Percentiles rank a stretch among this genome's conserved stretches.
Conservation (phyloP, 2,329 filamentous ascomycete species). For the Xylaria sp. region DNA sequence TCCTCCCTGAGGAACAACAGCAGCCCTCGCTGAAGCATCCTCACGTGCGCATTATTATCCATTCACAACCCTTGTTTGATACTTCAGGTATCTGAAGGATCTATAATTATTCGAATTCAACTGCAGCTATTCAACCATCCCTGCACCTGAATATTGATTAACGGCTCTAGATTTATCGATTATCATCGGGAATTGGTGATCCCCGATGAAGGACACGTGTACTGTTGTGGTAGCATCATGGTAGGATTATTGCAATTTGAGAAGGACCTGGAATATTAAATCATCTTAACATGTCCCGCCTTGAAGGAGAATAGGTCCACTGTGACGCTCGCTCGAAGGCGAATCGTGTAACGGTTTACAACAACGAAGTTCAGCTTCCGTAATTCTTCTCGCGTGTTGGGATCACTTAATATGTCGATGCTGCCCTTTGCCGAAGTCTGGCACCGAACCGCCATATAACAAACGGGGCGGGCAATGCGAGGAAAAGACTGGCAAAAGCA, state of each 20-base stretch:
- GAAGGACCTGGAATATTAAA: neutral
- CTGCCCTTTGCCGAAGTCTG: conserved; percentile 45
- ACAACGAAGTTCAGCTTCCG: neutral
- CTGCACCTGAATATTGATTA: neutral
- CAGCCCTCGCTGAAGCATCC: neutral
- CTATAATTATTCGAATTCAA: neutral
- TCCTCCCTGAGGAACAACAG: too few relatives aligned
- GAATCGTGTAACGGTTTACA: neutral
- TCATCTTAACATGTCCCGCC: neutral
- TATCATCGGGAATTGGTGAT: neutral
- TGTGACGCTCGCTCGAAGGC: neutral
- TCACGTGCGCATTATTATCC: neutral
- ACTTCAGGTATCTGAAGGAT: neutral
- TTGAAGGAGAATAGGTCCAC: neutral
- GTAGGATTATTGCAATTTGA: neutral
- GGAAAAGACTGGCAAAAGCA: conserved; percentile 56
- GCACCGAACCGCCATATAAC: conserved; percentile 60
- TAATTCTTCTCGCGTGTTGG: neutral
- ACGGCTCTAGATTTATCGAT: neutral
- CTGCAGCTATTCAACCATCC: neutral
- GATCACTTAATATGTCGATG: conserved; percentile 37
- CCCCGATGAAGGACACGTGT: conserved; percentile 1
- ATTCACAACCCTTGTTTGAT: neutral
- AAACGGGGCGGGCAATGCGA: conserved; percentile 56
- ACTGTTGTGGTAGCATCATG: neutral